Evolutionary conservation across 257 asterid species (phyloP).

Genomic region (Echites panduratus): DNA sequence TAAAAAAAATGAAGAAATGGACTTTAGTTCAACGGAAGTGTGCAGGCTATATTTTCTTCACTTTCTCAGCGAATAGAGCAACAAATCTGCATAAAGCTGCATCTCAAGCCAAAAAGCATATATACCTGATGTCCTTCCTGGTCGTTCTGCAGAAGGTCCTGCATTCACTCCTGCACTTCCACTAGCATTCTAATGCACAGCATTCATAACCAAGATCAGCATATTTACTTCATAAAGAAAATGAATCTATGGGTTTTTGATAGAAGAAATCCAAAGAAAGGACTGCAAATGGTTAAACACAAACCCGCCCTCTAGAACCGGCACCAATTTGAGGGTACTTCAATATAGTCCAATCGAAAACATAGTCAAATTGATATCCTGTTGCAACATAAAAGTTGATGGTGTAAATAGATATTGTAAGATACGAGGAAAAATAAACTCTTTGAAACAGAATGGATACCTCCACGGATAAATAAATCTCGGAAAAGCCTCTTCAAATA

Average conservation of each 20-base stretch:
- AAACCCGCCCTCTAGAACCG: conserved; percentile 72
- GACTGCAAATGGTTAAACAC: conserved; percentile 16
- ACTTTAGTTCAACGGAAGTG: neutral
- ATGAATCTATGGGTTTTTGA: neutral
- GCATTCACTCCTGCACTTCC: conserved; percentile 56
- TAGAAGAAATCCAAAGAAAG: conserved; percentile 8
- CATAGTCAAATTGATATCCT: conserved; percentile 97
- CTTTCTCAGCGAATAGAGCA: neutral
- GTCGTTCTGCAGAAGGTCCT: conserved; percentile 81
- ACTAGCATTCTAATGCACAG: conserved; percentile 52
- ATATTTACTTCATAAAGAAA: conserved; percentile 12
- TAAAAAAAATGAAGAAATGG: neutral
- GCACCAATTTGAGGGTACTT: conserved; percentile 93
- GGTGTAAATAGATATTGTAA: conserved; percentile 6
- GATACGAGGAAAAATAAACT: conserved; percentile 6
- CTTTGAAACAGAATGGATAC: conserved; percentile 20
- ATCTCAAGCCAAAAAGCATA: neutral
- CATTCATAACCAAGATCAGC: neutral
- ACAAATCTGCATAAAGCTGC: neutral
- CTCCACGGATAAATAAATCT: conserved; percentile 92
- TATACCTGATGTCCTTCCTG: conserved; percentile 78
- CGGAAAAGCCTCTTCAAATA: conserved; percentile 90
- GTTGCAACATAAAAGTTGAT: conserved; percentile 23
- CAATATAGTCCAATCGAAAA: conserved; percentile 92
- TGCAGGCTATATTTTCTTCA: neutral